These are phyloP conservation scores for Colletotrichum paranaense DNA, from an alignment of 2,329 filamentous ascomycete genomes.

Conservation along the genomic window DNA sequence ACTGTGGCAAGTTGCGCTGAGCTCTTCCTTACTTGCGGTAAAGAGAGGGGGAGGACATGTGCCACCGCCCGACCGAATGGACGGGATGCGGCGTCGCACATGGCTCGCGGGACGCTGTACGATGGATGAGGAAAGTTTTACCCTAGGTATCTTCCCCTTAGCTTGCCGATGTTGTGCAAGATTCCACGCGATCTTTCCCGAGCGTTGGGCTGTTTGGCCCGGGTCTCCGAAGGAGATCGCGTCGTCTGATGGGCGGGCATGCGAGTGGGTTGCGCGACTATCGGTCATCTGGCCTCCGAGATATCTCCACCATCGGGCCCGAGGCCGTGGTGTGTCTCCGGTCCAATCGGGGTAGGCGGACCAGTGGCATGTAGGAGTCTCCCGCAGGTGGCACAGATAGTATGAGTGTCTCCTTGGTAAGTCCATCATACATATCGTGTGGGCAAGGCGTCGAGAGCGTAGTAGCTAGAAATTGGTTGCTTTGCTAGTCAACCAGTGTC, in stretches of 20 bases:
- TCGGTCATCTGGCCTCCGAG: background rate
- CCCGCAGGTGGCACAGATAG: background rate
- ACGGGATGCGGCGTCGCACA: conserved; percentile 50
- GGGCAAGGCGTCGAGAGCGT: too few relatives aligned
- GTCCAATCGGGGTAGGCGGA: background rate
- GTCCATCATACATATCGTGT: too few relatives aligned
- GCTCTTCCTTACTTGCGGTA: background rate
- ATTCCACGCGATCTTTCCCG: background rate
- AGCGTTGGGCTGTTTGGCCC: background rate
- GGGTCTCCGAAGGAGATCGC: background rate
- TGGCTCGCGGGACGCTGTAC: conserved; percentile 51
- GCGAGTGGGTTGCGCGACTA: background rate
- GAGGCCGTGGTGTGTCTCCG: background rate
- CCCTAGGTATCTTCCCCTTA: background rate
- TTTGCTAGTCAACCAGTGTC: too few relatives aligned
- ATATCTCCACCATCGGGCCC: background rate
- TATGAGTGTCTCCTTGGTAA: background rate
- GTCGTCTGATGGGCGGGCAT: background rate
- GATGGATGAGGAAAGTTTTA: conserved; percentile 54
- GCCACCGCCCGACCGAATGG: conserved; percentile 41
- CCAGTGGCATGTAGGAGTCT: background rate
- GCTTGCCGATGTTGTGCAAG: background rate
- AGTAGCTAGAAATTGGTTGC: too few relatives aligned
- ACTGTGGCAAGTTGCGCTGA: background rate
- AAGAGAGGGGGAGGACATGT: background rate